phyloP scores from a whole-genome alignment of 208 protist species.

The Wallacemonas sp. region DNA sequence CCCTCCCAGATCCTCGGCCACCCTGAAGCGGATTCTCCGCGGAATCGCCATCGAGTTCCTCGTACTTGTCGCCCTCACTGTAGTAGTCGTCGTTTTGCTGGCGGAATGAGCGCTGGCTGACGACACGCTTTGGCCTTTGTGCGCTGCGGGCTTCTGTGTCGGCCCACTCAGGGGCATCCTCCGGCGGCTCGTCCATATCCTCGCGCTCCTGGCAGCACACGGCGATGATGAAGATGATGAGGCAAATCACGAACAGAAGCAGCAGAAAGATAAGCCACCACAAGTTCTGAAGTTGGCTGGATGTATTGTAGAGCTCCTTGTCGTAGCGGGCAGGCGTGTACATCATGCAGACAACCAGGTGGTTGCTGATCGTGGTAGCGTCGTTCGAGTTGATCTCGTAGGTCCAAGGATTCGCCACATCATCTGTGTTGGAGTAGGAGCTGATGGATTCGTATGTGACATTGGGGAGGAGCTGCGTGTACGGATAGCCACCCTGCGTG shows the following conservation, averaged over 20 bases:
- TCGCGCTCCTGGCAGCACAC: slow-evolving; percentile 43
- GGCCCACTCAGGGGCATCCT: slow-evolving; percentile 50
- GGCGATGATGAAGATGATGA: slow-evolving; percentile 30
- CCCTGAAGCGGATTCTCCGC: neutral
- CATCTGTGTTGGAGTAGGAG: neutral
- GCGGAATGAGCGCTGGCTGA: slow-evolving; percentile 38
- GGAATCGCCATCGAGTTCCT: neutral
- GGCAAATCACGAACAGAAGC: slow-evolving; percentile 25
- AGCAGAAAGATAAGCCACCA: slow-evolving; percentile 44
- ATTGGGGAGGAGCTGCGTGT: slow-evolving; percentile 28
- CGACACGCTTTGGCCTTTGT: slow-evolving; percentile 29
- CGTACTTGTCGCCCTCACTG: slow-evolving; percentile 7
- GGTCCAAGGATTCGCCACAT: neutral
- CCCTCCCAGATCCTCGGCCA: neutral
- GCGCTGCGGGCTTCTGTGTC: slow-evolving; percentile 21
- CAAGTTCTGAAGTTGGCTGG: slow-evolving; percentile 18
- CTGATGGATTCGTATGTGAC: slow-evolving; percentile 8
- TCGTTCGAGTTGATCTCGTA: neutral
- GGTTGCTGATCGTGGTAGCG: neutral
- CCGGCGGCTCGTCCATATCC: slow-evolving; percentile 53
- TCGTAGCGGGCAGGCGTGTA: slow-evolving; percentile 22
- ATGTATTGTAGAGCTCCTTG: slow-evolving; percentile 22
- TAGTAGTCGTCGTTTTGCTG: slow-evolving; percentile 3
- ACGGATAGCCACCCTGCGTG: slow-evolving; percentile 31
- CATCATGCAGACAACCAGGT: slow-evolving; percentile 32